Evolutionary conservation across 2,329 filamentous ascomycete species (phyloP).

Genomic region (Penicillium crustosum): DNA sequence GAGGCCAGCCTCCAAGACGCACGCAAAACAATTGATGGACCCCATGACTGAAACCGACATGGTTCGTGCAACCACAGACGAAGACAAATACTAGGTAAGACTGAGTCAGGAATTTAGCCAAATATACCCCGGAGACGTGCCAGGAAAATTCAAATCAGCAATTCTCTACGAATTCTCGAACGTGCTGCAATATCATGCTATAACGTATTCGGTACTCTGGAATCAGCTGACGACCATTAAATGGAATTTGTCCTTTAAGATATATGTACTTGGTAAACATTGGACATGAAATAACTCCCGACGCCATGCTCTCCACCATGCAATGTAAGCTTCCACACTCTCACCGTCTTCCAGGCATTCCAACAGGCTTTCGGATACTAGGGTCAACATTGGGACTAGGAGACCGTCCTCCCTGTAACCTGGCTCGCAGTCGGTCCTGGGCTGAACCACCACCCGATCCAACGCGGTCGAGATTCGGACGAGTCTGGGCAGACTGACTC

Average conservation of each 20-base stretch:
- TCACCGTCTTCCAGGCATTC: constrained; percentile 24
- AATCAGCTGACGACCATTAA: not conserved
- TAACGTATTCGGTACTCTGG: not conserved
- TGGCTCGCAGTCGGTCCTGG: constrained; percentile 78
- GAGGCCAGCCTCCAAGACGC: too few relatives aligned
- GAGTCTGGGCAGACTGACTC: constrained; percentile 59
- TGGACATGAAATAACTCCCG: constrained; percentile 16
- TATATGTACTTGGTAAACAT: constrained; percentile 7
- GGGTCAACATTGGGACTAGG: constrained; percentile 37
- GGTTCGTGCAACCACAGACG: too few relatives aligned
- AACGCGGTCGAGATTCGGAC: constrained; percentile 32
- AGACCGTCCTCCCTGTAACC: constrained; percentile 62
- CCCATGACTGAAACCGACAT: too few relatives aligned
- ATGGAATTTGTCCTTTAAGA: not conserved
- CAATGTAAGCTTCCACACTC: not conserved
- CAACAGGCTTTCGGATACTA: constrained; percentile 36
- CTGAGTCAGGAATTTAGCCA: not conserved
- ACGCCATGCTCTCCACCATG: constrained; percentile 22
- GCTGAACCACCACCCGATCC: constrained; percentile 49
- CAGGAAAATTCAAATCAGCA: too few relatives aligned
- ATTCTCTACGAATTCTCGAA: not conserved
- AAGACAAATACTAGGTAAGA: too few relatives aligned
- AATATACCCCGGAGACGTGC: not conserved
- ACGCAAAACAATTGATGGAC: too few relatives aligned
- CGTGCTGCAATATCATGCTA: not conserved